phyloP scores from a whole-genome alignment of 257 asterid species.

The Solanum acaule region DNA sequence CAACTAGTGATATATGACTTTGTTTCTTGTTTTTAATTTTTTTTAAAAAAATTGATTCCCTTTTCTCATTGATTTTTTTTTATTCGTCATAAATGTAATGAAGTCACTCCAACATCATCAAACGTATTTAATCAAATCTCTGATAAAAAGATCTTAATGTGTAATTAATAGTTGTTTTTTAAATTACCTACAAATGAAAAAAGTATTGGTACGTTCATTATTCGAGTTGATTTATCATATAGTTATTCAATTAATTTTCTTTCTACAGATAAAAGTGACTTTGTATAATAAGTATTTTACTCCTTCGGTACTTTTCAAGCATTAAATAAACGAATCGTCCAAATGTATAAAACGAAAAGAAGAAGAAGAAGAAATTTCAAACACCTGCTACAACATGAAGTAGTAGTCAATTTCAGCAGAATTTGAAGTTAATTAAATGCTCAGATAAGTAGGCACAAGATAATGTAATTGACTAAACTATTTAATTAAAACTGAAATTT shows the following conservation, averaged over 20 bases:
- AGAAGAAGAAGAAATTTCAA: not conserved
- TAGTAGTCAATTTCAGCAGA: not conserved
- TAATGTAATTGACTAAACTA: not conserved
- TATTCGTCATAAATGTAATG: not conserved
- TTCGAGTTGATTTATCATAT: not conserved
- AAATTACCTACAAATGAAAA: not conserved
- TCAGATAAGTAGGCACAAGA: not conserved
- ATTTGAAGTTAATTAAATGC: not conserved
- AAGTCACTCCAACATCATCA: not conserved
- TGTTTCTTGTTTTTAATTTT: not conserved
- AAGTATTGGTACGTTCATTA: not conserved
- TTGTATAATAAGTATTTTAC: not conserved
- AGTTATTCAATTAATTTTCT: not conserved
- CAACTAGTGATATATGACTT: not conserved
- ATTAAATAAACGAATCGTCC: no score
- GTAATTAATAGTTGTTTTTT: not conserved
- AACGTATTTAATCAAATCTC: not conserved
- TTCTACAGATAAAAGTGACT: not conserved
- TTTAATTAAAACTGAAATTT: not conserved
- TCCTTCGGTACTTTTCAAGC: not conserved
- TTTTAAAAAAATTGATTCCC: not conserved
- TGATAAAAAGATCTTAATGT: not conserved
- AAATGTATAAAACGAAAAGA: not conserved
- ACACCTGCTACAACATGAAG: not conserved
- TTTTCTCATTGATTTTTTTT: not conserved